Percentiles rank a stretch among this genome's conserved stretches.
These are phyloP conservation scores for Tuber umbilicatum DNA, from an alignment of 495 filamentous ascomycete genomes.

Conservation along the genomic window DNA sequence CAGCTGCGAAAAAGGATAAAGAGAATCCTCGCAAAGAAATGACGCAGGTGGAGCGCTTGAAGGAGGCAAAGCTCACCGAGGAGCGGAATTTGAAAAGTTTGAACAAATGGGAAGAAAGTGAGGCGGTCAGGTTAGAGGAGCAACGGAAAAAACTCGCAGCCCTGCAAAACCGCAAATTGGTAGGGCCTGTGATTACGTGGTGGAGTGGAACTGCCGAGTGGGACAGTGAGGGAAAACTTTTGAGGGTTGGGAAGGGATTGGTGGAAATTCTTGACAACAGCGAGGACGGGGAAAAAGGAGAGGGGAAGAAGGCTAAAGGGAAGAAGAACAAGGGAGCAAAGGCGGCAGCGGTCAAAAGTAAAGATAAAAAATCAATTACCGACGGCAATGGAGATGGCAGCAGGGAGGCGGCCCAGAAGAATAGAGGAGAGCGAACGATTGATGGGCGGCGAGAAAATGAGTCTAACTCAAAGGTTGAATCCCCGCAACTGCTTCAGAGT, in stretches of 20 bases:
- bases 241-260: slow-evolving; percentile 58
- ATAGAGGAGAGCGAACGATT: slow-evolving; percentile 19
- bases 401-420: slow-evolving; percentile 25
- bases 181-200: slow-evolving; percentile 83
- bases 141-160: slow-evolving; percentile 72
- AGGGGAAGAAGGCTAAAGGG: slow-evolving; percentile 32
- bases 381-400: slow-evolving; percentile 28
- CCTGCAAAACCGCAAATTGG: slow-evolving; percentile 72
- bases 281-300: slow-evolving; percentile 30
- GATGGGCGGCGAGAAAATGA: background rate
- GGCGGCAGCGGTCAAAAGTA: slow-evolving; percentile 26
- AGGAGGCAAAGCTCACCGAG: slow-evolving; percentile 76
- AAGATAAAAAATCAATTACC: slow-evolving; percentile 29
- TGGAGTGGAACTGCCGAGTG: slow-evolving; percentile 84
- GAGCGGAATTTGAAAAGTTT: slow-evolving; percentile 81
- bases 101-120: slow-evolving; percentile 87
- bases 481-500: slow-evolving; percentile 21
- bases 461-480: slow-evolving; percentile 9
- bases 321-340: slow-evolving; percentile 18
- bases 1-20: slow-evolving; percentile 68
- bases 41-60: slow-evolving; percentile 83
- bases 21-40: slow-evolving; percentile 66
- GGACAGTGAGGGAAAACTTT: slow-evolving; percentile 64
- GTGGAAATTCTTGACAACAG: slow-evolving; percentile 36
- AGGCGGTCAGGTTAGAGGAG: slow-evolving; percentile 78